Conservation (phyloP, 257 asterid genomes). For the Solanum sitiens region DNA sequence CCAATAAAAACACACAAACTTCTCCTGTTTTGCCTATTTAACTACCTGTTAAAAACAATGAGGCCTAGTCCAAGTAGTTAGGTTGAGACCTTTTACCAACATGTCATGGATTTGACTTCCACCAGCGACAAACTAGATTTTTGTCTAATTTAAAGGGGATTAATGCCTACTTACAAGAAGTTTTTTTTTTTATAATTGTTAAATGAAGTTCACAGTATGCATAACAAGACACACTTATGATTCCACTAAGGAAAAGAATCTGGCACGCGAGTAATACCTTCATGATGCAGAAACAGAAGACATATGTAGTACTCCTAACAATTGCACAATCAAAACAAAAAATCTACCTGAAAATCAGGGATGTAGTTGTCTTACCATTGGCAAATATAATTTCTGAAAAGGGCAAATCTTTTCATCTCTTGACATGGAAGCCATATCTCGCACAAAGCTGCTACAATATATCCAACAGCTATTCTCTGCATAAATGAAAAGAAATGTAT, state of each 20-base stretch:
- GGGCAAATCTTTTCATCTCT: slow-evolving; percentile 27
- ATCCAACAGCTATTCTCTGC: slow-evolving; percentile 87
- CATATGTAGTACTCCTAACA: not conserved
- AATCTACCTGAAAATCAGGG: not conserved
- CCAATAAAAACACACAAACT: not conserved
- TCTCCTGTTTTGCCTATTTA: not conserved
- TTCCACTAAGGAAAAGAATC: not conserved
- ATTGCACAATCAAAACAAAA: not conserved
- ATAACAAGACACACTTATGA: not conserved
- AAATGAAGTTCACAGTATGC: not conserved
- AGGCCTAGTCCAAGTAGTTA: not conserved
- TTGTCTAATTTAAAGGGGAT: not conserved
- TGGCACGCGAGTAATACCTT: not conserved
- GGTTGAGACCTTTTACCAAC: not conserved
- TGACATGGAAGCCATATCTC: slow-evolving; percentile 77
- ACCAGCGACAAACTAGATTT: not conserved
- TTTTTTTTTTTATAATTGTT: not conserved
- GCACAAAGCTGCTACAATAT: slow-evolving; percentile 62
- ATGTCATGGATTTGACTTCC: not conserved
- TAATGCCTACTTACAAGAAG: not conserved
- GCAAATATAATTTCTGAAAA: slow-evolving; percentile 20
- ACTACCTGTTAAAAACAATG: not conserved
- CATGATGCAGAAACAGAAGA: not conserved
- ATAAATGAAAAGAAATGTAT: not conserved
- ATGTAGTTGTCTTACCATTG: slow-evolving; percentile 56